Evolutionary conservation across 768 basidiomycete genomes (phyloP), one percentile per base, ranked within the genome.

Genomic region (Boletus pseudo-olivaceus): DNA sequence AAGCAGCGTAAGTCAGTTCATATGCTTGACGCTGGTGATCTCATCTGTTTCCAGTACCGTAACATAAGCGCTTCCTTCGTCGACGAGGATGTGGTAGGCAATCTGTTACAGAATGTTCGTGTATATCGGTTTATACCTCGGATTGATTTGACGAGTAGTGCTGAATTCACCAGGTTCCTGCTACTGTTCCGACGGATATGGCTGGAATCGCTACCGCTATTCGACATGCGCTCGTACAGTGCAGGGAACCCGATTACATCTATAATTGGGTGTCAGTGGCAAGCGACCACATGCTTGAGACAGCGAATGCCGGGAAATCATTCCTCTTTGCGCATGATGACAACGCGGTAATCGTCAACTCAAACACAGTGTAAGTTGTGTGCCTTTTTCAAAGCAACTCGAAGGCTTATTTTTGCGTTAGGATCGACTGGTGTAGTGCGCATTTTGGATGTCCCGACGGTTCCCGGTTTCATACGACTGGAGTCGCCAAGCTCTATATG

Each of bases 401-500:
- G 6, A 17, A 17, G 1, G n/a, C 26, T 52, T 1, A 45, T 43
- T 26, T 33, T 51, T 20, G 7, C 30, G 12, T 30, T 19, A 64
- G 62, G 38, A 57, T 65, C 34, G 63, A 67, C 34, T 66, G 66
- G 64, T 42, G 53, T n/a, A 37, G 53, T 29, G 55, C 51, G 12
- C 52, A 66, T n/a, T 66, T 66, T 35, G 64, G 64, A 14, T 59
- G 47, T 53, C 51, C 57, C 4, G 55, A 65, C 30, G 47, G 53
- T 15, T 57, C 63, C 10, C 56, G 53, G 41, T 64, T 62, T 30
- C 50, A 57, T 23, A 59, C 65, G 6, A 12, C 20, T 26, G 61
- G 63, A 32, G 34, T 55, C 17, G 33, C 29, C 23, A 69, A 59
- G 26, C 49, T 43, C 23, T 67, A 64, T 41, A 17, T 67, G 8